Percentiles rank a stretch among this genome's conserved stretches.
These are phyloP conservation scores for Mortierella sp. DNA, from an alignment of 371 early-diverging fungal species.

Conservation along the genomic window DNA sequence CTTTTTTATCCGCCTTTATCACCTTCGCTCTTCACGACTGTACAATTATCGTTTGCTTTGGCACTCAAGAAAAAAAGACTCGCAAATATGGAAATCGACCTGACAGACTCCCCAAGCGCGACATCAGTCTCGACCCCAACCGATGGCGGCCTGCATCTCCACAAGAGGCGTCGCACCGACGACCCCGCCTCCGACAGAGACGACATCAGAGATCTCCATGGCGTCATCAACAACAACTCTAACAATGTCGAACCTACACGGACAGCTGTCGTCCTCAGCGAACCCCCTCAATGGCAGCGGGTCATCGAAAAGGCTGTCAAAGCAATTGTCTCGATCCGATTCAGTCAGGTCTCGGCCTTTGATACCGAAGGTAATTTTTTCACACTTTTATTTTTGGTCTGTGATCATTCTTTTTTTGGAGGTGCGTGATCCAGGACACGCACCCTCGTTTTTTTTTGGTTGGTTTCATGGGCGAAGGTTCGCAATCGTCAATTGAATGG, in stretches of 20 bases:
- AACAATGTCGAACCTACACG: slow-evolving; percentile 26
- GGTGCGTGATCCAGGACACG: background rate
- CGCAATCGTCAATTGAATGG: background rate
- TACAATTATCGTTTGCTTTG: background rate
- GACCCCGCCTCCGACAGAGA: slow-evolving; percentile 59
- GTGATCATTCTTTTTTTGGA: background rate
- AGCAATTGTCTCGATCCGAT: slow-evolving; percentile 83
- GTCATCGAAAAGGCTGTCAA: slow-evolving; percentile 79
- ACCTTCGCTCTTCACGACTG: slow-evolving; percentile 7
- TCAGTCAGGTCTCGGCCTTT: slow-evolving; percentile 82
- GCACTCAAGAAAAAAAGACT: background rate
- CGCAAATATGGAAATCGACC: slow-evolving; percentile 48
- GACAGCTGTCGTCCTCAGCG: slow-evolving; percentile 33
- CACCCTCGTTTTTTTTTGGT: background rate
- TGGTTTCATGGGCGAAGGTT: background rate
- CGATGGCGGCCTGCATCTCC: slow-evolving; percentile 53
- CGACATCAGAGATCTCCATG: slow-evolving; percentile 39
- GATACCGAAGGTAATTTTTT: slow-evolving; percentile 77
- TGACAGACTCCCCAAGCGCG: slow-evolving; percentile 56
- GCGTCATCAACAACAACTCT: slow-evolving; percentile 7
- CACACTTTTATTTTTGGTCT: background rate
- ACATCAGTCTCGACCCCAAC: slow-evolving; percentile 54
- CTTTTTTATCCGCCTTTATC: slow-evolving; percentile 5
- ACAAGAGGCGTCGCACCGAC: slow-evolving; percentile 60
- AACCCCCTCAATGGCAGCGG: slow-evolving; percentile 70